Evolutionary conservation across 805 yeast species (phyloP).

Genomic region (Candida quercuum): DNA sequence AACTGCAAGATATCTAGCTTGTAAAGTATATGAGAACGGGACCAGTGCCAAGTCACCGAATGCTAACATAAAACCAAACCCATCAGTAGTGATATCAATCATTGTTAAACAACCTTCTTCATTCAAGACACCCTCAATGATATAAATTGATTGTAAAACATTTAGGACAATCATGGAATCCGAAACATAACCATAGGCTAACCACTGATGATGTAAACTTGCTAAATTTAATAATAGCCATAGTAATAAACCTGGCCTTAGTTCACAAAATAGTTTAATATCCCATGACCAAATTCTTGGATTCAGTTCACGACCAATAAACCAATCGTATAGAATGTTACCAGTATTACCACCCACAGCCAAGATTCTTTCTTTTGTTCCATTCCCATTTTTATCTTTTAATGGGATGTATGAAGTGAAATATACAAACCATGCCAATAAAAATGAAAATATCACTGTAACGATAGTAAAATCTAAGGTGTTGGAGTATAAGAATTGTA

Average conservation of each 20-base stretch:
- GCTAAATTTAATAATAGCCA: conserved; percentile 80
- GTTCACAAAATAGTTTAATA: conserved; percentile 85
- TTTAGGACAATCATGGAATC: conserved; percentile 72
- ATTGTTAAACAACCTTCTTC: conserved; percentile 87
- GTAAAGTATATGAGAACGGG: conserved; percentile 87
- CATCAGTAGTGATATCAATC: conserved; percentile 96
- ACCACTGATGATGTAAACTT: conserved; percentile 77
- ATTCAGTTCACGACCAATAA: conserved; percentile 92
- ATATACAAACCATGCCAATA: conserved; percentile 63
- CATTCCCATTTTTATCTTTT: conserved; percentile 40
- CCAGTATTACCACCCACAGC: conserved; percentile 88
- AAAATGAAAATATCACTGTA: conserved; percentile 57
- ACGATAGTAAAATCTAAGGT: conserved; percentile 59
- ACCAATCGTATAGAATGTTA: conserved; percentile 80
- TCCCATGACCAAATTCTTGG: conserved; percentile 86
- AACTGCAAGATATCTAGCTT: conserved; percentile 73
- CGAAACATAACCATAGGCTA: conserved; percentile 48
- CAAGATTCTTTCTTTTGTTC: conserved; percentile 62
- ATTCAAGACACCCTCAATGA: conserved; percentile 86
- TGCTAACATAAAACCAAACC: conserved; percentile 93
- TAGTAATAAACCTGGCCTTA: conserved; percentile 88
- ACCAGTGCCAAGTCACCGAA: conserved; percentile 93
- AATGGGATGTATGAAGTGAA: conserved; percentile 61
- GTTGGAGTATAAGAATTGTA: conserved; percentile 68
- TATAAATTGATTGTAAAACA: conserved; percentile 70